Conservation (phyloP, 176 grass and related monocot species). For the Raddia guianensis region DNA sequence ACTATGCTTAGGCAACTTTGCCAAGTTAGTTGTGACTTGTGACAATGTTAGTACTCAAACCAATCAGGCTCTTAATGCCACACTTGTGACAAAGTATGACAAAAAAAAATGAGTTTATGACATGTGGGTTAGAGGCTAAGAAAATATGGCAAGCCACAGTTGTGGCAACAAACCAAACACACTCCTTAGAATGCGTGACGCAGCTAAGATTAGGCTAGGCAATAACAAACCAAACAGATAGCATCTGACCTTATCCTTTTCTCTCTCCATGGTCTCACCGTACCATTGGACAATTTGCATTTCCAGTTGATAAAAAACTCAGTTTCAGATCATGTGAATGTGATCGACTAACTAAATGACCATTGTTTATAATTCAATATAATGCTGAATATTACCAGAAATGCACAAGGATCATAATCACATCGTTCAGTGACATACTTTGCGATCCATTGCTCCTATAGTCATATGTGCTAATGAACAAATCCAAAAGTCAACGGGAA, state of each 20-base stretch:
- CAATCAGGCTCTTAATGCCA: too few relatives aligned
- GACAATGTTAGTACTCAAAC: too few relatives aligned
- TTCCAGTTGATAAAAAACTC: neutral
- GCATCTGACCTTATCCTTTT: neutral
- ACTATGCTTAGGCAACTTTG: too few relatives aligned
- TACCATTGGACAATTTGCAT: neutral
- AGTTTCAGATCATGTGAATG: neutral
- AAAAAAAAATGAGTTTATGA: too few relatives aligned
- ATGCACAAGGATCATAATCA: neutral
- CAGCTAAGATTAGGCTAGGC: too few relatives aligned
- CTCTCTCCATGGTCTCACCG: neutral
- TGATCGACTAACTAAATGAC: neutral
- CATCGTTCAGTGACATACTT: neutral
- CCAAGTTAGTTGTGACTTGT: too few relatives aligned
- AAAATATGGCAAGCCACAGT: too few relatives aligned
- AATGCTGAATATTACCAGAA: constrained; percentile 2
- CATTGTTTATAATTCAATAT: neutral
- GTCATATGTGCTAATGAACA: neutral
- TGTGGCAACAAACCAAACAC: too few relatives aligned
- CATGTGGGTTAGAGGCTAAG: too few relatives aligned
- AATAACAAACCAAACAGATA: too few relatives aligned
- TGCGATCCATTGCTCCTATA: neutral
- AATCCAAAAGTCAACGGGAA: neutral
- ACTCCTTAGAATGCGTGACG: too few relatives aligned
- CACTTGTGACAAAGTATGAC: too few relatives aligned